Base-by-base conservation (phyloP, 2,329 filamentous ascomycete species). In the Phyllosticta ampelicida region DNA sequence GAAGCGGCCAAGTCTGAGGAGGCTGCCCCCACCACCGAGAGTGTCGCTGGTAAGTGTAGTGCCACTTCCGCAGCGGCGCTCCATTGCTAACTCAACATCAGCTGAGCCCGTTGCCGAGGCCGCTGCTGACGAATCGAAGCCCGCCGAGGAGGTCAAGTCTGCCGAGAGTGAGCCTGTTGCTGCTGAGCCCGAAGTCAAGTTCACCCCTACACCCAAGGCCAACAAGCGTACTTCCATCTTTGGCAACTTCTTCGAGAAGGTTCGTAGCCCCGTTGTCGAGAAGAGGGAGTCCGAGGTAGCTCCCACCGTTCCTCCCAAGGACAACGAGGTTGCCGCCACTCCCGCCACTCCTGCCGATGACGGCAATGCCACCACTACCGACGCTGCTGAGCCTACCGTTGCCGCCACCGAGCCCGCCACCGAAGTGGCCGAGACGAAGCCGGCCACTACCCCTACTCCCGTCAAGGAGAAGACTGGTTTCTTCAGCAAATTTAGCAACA, bases 211-310 rank as follows among this genome's bases (percentile, higher is more conserved):
- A 65, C 71, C 79, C 65, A 90, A 89, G 84, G 73, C 73, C 53
- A 80, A 83, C 74, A 95, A 95, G 87, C 88, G 90, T 73, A 84
- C 85, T 74, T 94, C 89, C 64, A 86, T 91, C 68, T 95, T 95
- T 75, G 84, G 83, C 66, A 85, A 84, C 68, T 84, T 89, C 70
- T 81, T 80, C 74, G 87, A 89, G 65, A 74, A 74, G 70, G 68
- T 78, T 59, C 75, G 74, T 69, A 76, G 73, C 69, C 77, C 77
- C 10, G 72, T 71, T 36, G 70, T 69, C 61, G 77, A 79, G 81
- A 92, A 92, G 80, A 85, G 87, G 72, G 85, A 85, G 63, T 79
- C 83, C 65, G 85, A 87, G 69, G 78, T 81, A 63, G 73, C 78
- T 65, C 74, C 78, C 55, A 72, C 74, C 65, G 71, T 73, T 62